phyloP scores from a whole-genome alignment of 768 basidiomycete species.

The Russula olivacea region DNA sequence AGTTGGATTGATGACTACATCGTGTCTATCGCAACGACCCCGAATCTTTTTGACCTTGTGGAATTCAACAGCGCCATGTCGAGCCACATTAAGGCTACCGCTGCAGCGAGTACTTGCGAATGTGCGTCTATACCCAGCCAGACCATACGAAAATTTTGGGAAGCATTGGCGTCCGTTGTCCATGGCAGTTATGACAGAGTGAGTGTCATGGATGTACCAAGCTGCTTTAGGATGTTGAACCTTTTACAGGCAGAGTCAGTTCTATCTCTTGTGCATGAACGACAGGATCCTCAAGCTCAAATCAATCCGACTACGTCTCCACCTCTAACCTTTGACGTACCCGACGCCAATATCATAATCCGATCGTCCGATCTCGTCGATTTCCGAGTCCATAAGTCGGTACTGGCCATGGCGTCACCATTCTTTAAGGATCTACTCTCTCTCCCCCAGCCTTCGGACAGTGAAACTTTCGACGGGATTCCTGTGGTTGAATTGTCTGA shows the following conservation, averaged over 20 bases:
- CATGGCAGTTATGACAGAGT: neutral
- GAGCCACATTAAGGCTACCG: neutral
- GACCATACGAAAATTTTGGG: constrained; percentile 5
- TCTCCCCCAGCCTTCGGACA: neutral
- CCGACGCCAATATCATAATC: neutral
- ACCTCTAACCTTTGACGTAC: neutral
- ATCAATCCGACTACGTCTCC: neutral
- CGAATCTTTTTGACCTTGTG: neutral
- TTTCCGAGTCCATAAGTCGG: constrained; percentile 9
- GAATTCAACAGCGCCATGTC: neutral
- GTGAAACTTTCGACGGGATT: neutral
- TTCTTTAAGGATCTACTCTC: neutral
- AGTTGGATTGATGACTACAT: constrained; percentile 4
- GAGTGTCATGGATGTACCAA: neutral
- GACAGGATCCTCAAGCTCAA: neutral
- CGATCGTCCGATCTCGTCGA: neutral
- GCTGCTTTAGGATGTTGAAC: neutral
- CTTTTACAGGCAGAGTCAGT: neutral
- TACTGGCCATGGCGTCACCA: constrained; percentile 5
- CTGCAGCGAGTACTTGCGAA: neutral
- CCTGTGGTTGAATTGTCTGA: neutral
- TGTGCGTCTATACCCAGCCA: neutral
- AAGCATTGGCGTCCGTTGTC: neutral
- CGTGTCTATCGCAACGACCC: neutral
- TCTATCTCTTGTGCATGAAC: neutral